Evolutionary conservation across 2,329 filamentous ascomycete genomes (phyloP), one percentile per base, ranked within the genome.

Genomic region (Helotiales sp.): DNA sequence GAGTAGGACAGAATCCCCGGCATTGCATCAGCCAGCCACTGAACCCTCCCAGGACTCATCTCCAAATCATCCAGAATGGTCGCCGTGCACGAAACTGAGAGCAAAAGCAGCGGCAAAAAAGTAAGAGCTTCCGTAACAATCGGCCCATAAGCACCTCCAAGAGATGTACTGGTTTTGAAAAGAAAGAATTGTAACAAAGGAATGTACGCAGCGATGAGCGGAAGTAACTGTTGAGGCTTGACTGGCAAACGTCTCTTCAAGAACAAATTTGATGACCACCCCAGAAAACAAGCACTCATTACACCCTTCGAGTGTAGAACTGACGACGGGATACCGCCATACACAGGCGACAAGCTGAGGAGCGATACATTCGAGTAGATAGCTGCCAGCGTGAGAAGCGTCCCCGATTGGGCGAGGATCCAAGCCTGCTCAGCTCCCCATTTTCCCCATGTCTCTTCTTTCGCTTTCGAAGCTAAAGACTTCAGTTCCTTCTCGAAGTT

Each of bases 291-390:
- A 30, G 87, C 89, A 3, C 86, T 81, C 73, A 88, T 88, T 69
- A 93, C 82, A 68, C 89, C 84, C 76, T 86, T 86, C 61, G 84
- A 81, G 77, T 97, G 95, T 78, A 90, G 91, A 71, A 90, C 83
- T 1, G 87, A 85, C 0, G 93, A 84, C 1, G 95, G 92, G 43
- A 97, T 92, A 17, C 90, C 89, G 61, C 96, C 96, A 79, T 96
- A 98, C 11, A 96, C 91, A 1, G 96, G 96, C 22, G 93, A 92
- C 37, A 98, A 83, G 45, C 87, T 89, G 69, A 93, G 83, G 76
- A 93, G 88, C 0, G 92, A 95, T 66, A 91, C 86, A 69, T 89
- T 88, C 55, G 91, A 89, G 68, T 86, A 88, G 49, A 89, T 77
- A 52, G 89, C 91, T 10, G 87, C 84, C 54, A 91, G 81, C 28